phyloP scores from a whole-genome alignment of 208 protist species.

The Polymyxa betae region DNA sequence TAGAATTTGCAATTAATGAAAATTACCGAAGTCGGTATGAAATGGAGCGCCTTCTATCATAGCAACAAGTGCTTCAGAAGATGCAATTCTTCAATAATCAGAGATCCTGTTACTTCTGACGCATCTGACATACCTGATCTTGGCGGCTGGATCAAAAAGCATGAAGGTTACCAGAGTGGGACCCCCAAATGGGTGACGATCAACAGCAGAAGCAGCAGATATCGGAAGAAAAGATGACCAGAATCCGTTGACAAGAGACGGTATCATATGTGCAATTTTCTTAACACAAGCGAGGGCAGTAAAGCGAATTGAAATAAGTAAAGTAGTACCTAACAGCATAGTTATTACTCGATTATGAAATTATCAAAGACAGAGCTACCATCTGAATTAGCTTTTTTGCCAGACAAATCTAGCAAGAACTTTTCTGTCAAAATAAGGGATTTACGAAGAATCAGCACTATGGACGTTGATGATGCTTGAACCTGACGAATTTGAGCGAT shows the following conservation, averaged over 20 bases:
- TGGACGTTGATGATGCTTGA: too few species aligned
- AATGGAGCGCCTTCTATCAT: not conserved
- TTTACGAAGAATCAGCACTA: too few species aligned
- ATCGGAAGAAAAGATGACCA: not conserved
- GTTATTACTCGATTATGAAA: too few species aligned
- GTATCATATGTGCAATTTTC: not conserved
- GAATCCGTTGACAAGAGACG: not conserved
- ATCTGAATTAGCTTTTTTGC: too few species aligned
- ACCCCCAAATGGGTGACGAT: not conserved
- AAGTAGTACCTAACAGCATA: too few species aligned
- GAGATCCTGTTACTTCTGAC: not conserved
- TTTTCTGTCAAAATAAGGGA: too few species aligned
- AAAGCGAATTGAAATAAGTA: too few species aligned
- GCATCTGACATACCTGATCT: not conserved
- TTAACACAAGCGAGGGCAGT: too few species aligned
- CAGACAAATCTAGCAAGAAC: too few species aligned
- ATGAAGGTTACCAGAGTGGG: not conserved
- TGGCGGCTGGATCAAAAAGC: not conserved
- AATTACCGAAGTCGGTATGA: not conserved
- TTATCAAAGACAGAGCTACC: too few species aligned
- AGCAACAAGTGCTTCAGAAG: not conserved
- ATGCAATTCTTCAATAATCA: not conserved
- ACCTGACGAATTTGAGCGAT: too few species aligned
- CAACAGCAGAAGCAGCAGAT: not conserved
- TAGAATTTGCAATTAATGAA: not conserved